Base-by-base conservation (phyloP, 78 protist genomes). In the Trichosphaerium sp. region DNA sequence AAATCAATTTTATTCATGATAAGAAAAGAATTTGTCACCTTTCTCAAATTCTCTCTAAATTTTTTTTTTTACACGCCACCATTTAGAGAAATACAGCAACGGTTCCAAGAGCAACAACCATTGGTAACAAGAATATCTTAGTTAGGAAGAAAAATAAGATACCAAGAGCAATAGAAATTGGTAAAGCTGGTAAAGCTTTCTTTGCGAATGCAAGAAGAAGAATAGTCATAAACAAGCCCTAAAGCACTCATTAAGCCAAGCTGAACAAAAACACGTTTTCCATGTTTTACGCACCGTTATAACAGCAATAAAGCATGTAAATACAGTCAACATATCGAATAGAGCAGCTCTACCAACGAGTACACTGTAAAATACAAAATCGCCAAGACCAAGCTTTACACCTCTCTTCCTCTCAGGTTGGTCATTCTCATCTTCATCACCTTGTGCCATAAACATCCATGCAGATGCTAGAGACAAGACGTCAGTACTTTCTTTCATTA, bases 331-430 rank as follows among this genome's bases (percentile, higher is more conserved):
- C 57, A 64, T 64, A 47, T 51, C 29, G 4, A 26, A n/a, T 26
- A 74, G 3, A 11, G 96, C 88, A 1, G 97, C 95, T 29, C 94
- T 74, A 26, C 88, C 92, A 10, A 94, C 78, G 8, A 95, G 83
- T 7, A 95, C 80, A 8, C 74, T 42, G 83, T 94, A 95, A 56
- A 95, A 95, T 28, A 95, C 83, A 52, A 94, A 94, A 78, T 95
- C 99, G 12, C 99, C 99, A 2, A 95, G 93, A 43, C 99, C 99
- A 4, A 95, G 92, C 75, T 92, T 92, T 31, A 92, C 63, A 31
- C 79, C 79, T 49, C 29, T 29, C 85, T 73, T 37, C 31, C 28
- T 67, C n/a, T n/a, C n/a, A n/a, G 26, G 72, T 12, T 67, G 52
- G 2, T 10, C 32, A 25, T 47, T 57, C 10, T 31, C 5, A 25